Evolutionary conservation across 352 stramenopile genomes (phyloP), one percentile per base, ranked within the genome.

Genomic region (Globisporangium camurandrum): DNA sequence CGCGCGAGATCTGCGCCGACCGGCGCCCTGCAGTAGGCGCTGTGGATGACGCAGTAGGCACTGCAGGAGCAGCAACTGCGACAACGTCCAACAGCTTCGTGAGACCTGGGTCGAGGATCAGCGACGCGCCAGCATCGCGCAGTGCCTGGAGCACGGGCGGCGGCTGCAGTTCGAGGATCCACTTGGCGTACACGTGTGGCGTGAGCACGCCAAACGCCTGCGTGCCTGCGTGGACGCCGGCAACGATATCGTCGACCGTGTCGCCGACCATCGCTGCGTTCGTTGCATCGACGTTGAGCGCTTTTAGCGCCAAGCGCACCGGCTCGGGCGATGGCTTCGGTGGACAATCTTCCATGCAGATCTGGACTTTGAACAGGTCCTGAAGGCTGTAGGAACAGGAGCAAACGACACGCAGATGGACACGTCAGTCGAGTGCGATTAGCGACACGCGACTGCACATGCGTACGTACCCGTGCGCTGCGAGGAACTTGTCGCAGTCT

Each of bases 301-400:
- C 64, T 51, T 96, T 78, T 31, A 95, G 84, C 37, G 84, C 90
- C 39, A 91, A 60, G 22, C 62, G 38, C 28, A 98, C 78, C 0
- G 93, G 91, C 59, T 91, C 89, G 2, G 94, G 90, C 49, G 95
- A 92, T 16, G 95, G 95, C 63, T 98, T 98, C 16, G 91, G 84
- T 23, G 84, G 69, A 40, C 84, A 90, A 69, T 99, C 95, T 59
- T 98, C 94, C 95, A 98, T 98, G 61, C 94, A 98, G 16, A 98
- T 84, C 47, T 76, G 80, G 34, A 83, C 75, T 20, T 84, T 75
- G 69, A 98, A 96, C 4, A 98, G 62, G 40, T 95, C 50, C 38
- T 74, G 54, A 27, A 97, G 65, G n/a, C 75, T 87, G 54, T 36
- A 48, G 26, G 11, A 16, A 44, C 12, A 34, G 31, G 14, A 43